Base-by-base conservation (phyloP, 2,329 filamentous ascomycete genomes). In the Botrytis byssoidea region DNA sequence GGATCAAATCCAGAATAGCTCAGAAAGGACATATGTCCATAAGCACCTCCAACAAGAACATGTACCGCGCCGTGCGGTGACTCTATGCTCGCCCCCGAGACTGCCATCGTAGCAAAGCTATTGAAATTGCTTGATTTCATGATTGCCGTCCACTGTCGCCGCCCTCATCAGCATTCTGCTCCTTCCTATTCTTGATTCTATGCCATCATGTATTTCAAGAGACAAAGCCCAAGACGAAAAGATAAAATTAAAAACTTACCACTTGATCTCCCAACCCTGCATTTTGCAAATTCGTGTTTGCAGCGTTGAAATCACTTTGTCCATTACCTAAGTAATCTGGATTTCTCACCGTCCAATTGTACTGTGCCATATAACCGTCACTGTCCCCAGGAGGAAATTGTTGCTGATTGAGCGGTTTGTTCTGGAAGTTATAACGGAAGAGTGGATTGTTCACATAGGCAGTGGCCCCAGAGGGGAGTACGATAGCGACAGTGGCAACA, bases 361-460 rank as follows among this genome's bases (percentile, higher is more conserved):
- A 80, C 9, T 74, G 74, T 5, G 80, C 78, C 14, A 83, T 75
- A 12, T 61, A 73, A 9, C 81, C 81, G 48, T 81, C 80, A 48
- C 75, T 80, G 77, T 74, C 78, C 63, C 71, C 81, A 76, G 42
- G 84, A 83, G 73, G 84, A 77, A 73, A 83, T 79, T 67, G 80
- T 77, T 48, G 85, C 73, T 32, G 81, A 83, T 67, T 80, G 79
- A 74, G 78, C 76, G 77, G 79, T 35, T 76, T 75, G 3, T 66
- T 69, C 18, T 85, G 85, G 80, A 88, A 89, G 3, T 76, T 81
- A 79, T 86, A 90, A 72, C 83, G 84, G 76, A 84, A 84, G 0
- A 90, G 80, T 4, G 88, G 88, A 78, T 90, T 90, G 57, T 81
- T 79, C 44, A 88, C 74, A 48, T 46, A 71, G 55, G 76, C 32